Conservation (phyloP, 176 grass and related monocot species). For the Juncus inflexus region DNA sequence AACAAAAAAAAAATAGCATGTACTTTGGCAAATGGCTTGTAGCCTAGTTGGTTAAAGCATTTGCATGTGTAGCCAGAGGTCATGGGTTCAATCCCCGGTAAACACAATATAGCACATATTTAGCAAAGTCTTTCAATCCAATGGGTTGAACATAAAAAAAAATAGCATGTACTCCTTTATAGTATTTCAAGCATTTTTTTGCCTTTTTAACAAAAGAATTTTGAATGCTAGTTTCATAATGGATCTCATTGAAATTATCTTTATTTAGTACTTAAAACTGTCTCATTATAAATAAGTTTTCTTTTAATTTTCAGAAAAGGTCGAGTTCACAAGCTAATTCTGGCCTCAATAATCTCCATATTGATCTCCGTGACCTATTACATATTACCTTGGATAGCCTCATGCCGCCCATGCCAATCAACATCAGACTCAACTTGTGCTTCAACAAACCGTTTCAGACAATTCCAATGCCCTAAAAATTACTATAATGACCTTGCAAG, state of each 20-base stretch:
- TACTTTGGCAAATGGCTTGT: too few relatives aligned
- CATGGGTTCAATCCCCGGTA: too few relatives aligned
- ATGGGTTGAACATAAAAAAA: background rate
- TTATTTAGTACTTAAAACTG: too few relatives aligned
- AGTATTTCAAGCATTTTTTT: background rate
- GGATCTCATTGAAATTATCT: too few relatives aligned
- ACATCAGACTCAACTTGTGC: slow-evolving; percentile 31
- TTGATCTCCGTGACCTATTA: slow-evolving; percentile 54
- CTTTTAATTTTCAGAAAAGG: slow-evolving; percentile 52
- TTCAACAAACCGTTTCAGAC: slow-evolving; percentile 53
- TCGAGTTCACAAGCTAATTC: slow-evolving; percentile 47
- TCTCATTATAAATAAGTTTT: background rate
- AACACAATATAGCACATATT: too few relatives aligned
- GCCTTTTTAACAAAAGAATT: too few relatives aligned
- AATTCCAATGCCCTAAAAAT: slow-evolving; percentile 58
- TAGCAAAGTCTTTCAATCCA: too few relatives aligned
- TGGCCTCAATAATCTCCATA: slow-evolving; percentile 59
- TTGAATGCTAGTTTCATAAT: too few relatives aligned
- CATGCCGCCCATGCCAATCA: slow-evolving; percentile 63
- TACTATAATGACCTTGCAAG: slow-evolving; percentile 95
- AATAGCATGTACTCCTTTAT: background rate
- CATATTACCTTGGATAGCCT: slow-evolving; percentile 67
- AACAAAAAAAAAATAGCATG: too few relatives aligned
- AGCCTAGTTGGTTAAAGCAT: too few relatives aligned
- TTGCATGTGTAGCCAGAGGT: too few relatives aligned